A percentile compares a stretch with the other conserved stretches of the same genome.
Conservation (phyloP, 805 yeast species). For the Candida railenensis region DNA sequence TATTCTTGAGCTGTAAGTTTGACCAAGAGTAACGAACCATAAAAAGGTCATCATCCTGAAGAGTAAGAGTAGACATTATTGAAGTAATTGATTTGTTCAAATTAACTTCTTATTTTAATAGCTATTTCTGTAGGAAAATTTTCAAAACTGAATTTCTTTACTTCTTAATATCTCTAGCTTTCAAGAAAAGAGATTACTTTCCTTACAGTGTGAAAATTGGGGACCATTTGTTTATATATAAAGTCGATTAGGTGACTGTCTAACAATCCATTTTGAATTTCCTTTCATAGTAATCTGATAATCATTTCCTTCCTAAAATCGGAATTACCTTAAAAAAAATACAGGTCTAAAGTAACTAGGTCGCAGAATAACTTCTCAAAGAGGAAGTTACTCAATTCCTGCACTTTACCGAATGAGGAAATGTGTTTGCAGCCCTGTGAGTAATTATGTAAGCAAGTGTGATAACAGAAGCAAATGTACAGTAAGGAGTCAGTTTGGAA, state of each 20-base stretch:
- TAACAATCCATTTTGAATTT: slow-evolving; percentile 3
- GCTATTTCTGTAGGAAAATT: neutral
- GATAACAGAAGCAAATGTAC: neutral
- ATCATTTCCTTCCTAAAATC: slow-evolving; percentile 1
- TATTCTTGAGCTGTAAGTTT: slow-evolving; percentile 25
- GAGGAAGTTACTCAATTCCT: slow-evolving; percentile 4
- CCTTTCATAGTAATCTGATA: slow-evolving; percentile 9
- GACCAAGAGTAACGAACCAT: slow-evolving; percentile 34
- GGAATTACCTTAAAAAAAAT: slow-evolving; percentile 1
- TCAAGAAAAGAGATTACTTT: neutral
- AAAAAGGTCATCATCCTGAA: slow-evolving; percentile 14
- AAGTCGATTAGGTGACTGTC: neutral
- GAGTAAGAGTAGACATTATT: slow-evolving; percentile 8
- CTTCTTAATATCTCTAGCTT: neutral
- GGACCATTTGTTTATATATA: slow-evolving; percentile 1
- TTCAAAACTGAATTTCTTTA: neutral
- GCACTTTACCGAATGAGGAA: slow-evolving; percentile 11
- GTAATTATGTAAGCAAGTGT: neutral
- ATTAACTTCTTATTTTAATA: neutral
- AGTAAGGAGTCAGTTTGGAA: too few relatives aligned
- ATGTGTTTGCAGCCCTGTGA: slow-evolving; percentile 2
- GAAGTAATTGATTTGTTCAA: neutral
- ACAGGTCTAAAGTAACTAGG: too few relatives aligned
- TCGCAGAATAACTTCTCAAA: neutral
- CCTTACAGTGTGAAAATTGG: neutral